phyloP scores from a whole-genome alignment of 345 rosid species.

The Noccaea bulbosa region DNA sequence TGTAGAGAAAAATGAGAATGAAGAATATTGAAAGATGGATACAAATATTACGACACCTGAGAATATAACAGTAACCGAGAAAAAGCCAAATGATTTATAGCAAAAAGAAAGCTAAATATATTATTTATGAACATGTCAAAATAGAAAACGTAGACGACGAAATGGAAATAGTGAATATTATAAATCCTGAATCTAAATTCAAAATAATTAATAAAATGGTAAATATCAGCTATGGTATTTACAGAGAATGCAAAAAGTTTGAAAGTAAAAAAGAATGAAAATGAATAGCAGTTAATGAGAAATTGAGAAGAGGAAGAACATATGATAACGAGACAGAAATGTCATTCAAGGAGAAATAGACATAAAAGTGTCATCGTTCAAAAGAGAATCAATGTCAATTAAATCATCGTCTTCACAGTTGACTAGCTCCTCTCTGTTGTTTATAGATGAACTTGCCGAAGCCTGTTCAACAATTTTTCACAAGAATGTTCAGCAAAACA shows the following conservation, averaged over 20 bases:
- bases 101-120: neutral
- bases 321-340: neutral
- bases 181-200: neutral
- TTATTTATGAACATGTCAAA: conserved; percentile 1
- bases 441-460: conserved; percentile 35
- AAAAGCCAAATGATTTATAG: neutral
- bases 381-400: conserved; percentile 62
- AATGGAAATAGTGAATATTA: neutral
- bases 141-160: neutral
- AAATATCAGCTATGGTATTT: conserved; percentile 33
- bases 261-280: conserved; percentile 20
- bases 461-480: conserved; percentile 36
- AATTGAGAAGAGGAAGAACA: no score
- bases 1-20: neutral
- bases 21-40: conserved; percentile 8
- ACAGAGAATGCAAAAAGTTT: conserved; percentile 33
- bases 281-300: neutral
- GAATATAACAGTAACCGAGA: neutral
- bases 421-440: conserved; percentile 41
- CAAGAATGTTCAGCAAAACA: conserved; percentile 5
- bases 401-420: conserved; percentile 52
- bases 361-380: conserved; percentile 76
- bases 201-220: conserved; percentile 28
- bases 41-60: neutral
- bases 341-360: conserved; percentile 57